These are phyloP conservation scores for Nitzschia sp. DNA, from an alignment of 108 stramenopile species.

Conservation along the genomic window DNA sequence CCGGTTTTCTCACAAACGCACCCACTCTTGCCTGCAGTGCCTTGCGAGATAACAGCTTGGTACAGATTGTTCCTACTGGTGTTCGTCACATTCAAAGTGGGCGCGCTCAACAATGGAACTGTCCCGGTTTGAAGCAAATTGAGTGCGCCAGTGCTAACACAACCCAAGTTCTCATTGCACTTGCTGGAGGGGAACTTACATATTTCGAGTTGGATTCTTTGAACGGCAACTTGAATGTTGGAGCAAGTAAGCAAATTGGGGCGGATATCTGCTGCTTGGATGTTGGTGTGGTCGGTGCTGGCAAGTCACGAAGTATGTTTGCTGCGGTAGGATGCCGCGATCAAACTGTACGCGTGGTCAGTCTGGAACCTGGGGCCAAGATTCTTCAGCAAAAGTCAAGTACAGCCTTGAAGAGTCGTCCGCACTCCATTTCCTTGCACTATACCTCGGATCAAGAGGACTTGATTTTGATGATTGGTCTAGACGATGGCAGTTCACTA, in stretches of 20 bases:
- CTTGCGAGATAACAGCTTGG: conserved; percentile 72
- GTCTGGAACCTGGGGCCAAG: conserved; percentile 75
- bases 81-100: conserved; percentile 85
- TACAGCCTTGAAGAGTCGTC: conserved; percentile 63
- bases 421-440: conserved; percentile 64
- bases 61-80: conserved; percentile 91
- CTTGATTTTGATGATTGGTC: conserved; percentile 80
- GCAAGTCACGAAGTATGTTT: conserved; percentile 77
- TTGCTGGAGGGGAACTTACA: conserved; percentile 92
- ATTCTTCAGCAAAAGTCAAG: conserved; percentile 54
- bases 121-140: conserved; percentile 89
- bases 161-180: conserved; percentile 88
- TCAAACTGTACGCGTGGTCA: conserved; percentile 84
- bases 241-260: conserved; percentile 79
- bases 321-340: conserved; percentile 92
- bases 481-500: conserved; percentile 88
- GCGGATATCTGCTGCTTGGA: conserved; percentile 92
- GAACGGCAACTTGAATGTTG: conserved; percentile 75
- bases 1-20: conserved; percentile 83
- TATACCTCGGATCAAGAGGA: conserved; percentile 37
- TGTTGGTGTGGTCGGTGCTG: conserved; percentile 80
- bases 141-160: conserved; percentile 89
- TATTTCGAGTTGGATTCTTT: conserved; percentile 95
- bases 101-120: conserved; percentile 83
- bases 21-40: conserved; percentile 91